Conservation (phyloP, 768 basidiomycete species). For the Boletus rubropictus region DNA sequence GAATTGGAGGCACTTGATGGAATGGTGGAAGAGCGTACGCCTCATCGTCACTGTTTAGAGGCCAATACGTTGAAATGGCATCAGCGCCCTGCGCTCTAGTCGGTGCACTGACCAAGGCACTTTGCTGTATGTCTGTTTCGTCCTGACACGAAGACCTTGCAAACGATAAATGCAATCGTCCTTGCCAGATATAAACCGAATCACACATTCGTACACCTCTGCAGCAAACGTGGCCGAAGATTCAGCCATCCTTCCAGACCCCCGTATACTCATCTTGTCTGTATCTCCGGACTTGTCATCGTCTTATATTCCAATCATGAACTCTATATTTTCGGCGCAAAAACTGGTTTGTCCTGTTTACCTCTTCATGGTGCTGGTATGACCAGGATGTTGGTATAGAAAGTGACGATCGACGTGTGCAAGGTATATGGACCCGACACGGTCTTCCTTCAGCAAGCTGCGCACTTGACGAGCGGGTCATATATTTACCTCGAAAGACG, state of each 20-base stretch:
- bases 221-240: slow-evolving; percentile 28
- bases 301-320: slow-evolving; percentile 98
- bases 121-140: slow-evolving; percentile 63
- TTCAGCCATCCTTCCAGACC: slow-evolving; percentile 36
- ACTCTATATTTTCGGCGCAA: slow-evolving; percentile 97
- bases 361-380: background rate
- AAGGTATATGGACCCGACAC: slow-evolving; percentile 86
- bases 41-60: background rate
- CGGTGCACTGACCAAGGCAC: slow-evolving; percentile 83
- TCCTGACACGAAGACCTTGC: background rate
- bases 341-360: slow-evolving; percentile 62
- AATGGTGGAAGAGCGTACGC: slow-evolving; percentile 41
- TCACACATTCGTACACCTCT: slow-evolving; percentile 35
- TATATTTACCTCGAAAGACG: slow-evolving; percentile 81
- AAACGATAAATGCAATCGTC: slow-evolving; percentile 18
- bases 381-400: slow-evolving; percentile 46
- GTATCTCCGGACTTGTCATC: slow-evolving; percentile 86
- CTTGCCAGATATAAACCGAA: slow-evolving; percentile 61
- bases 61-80: slow-evolving; percentile 5
- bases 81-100: slow-evolving; percentile 70
- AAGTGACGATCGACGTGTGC: slow-evolving; percentile 94
- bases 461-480: slow-evolving; percentile 90
- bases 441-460: slow-evolving; percentile 95
- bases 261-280: slow-evolving; percentile 73
- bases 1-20: slow-evolving; percentile 53